These are phyloP conservation scores for Tylopilus vinaceipallidus DNA, from an alignment of 768 basidiomycete genomes.

Conservation along the genomic window DNA sequence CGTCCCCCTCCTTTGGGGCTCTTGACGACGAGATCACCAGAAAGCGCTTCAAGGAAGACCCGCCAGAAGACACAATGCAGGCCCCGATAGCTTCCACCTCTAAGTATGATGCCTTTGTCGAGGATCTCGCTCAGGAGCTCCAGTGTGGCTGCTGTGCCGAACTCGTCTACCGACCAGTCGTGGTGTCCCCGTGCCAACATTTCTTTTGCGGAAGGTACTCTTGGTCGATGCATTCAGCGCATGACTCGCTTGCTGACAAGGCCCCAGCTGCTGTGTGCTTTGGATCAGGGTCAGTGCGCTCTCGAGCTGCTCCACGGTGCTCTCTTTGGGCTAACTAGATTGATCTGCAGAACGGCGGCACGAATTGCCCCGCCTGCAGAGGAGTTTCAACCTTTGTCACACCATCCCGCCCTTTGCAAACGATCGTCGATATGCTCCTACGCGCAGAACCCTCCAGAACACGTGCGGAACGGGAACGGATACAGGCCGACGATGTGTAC, in stretches of 20 bases:
- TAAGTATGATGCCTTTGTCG: conserved; percentile 40
- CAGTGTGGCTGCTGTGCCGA: conserved; percentile 86
- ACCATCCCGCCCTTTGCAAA: conserved; percentile 72
- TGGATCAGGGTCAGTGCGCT: conserved; percentile 88
- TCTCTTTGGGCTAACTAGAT: conserved; percentile 8
- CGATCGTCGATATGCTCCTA: conserved; percentile 68
- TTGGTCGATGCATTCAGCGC: not conserved
- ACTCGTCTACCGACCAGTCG: conserved; percentile 76
- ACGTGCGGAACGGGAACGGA: conserved; percentile 66
- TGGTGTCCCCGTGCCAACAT: conserved; percentile 84
- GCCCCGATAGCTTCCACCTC: conserved; percentile 17
- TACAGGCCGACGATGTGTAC: conserved; percentile 84
- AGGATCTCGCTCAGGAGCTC: conserved; percentile 69
- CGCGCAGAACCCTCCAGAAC: conserved; percentile 67
- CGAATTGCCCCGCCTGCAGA: conserved; percentile 82
- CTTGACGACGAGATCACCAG: conserved; percentile 45
- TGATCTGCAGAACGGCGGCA: conserved; percentile 69
- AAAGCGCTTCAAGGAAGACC: conserved; percentile 59
- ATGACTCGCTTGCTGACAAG: conserved; percentile 43
- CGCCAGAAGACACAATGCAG: conserved; percentile 19
- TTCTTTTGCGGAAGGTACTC: conserved; percentile 87
- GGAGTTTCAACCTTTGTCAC: conserved; percentile 63
- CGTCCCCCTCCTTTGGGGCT: conserved; percentile 57
- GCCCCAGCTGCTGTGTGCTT: conserved; percentile 67
- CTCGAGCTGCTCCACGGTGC: not conserved